phyloP scores from a whole-genome alignment of 2,329 filamentous ascomycete genomes.

The Stachybotrys elegans region DNA sequence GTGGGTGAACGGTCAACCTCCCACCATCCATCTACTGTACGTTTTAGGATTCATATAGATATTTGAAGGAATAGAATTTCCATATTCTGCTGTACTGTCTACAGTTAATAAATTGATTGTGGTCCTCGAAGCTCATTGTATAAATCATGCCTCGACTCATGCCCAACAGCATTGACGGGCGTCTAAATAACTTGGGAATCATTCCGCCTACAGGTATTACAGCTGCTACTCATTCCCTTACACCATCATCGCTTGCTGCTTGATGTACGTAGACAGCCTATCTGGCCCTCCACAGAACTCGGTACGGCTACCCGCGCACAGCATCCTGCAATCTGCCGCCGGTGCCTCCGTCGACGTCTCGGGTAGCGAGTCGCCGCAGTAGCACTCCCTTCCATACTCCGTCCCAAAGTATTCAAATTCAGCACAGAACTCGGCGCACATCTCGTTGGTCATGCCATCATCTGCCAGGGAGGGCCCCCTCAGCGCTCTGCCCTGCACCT shows the following conservation, averaged over 20 bases:
- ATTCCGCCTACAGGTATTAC: too few relatives aligned
- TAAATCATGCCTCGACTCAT: too few relatives aligned
- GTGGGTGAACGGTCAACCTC: too few relatives aligned
- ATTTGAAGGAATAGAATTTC: too few relatives aligned
- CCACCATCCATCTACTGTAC: too few relatives aligned
- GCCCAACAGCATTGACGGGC: too few relatives aligned
- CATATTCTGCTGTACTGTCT: too few relatives aligned
- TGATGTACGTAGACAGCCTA: slow-evolving; percentile 30
- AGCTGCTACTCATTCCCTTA: too few relatives aligned
- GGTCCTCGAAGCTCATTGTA: too few relatives aligned
- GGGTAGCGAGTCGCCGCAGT: slow-evolving; percentile 26
- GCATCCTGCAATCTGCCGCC: slow-evolving; percentile 32
- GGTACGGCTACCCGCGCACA: slow-evolving; percentile 29
- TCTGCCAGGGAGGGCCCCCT: slow-evolving; percentile 13
- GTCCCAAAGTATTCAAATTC: slow-evolving; percentile 28
- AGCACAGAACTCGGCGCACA: slow-evolving; percentile 25
- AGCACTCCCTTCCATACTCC: slow-evolving; percentile 32
- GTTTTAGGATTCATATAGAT: too few relatives aligned
- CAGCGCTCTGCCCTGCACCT: slow-evolving; percentile 29
- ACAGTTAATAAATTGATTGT: too few relatives aligned
- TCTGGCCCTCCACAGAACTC: slow-evolving; percentile 36
- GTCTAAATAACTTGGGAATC: too few relatives aligned
- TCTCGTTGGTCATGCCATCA: slow-evolving; percentile 26
- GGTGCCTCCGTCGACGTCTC: slow-evolving; percentile 21
- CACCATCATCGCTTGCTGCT: slow-evolving; percentile 11